Evolutionary conservation across 2,329 filamentous ascomycete genomes (phyloP), one percentile per base, ranked within the genome.

Genomic region (Dothideomycetes sp.): DNA sequence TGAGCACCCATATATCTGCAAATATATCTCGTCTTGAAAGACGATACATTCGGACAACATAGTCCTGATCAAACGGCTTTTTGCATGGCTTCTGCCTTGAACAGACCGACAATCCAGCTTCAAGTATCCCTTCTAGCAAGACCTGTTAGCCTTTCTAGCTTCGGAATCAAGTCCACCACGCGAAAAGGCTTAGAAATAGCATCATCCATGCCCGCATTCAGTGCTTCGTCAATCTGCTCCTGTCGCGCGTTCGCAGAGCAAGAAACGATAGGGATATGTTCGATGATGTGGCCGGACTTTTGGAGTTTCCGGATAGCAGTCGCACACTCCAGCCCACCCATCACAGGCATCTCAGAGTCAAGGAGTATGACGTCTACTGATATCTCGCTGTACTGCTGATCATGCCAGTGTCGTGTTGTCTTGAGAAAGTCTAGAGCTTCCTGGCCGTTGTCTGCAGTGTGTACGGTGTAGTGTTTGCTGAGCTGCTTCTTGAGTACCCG

Each of bases 181-280:
- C 46, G 35, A 30, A 50, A 49, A 3, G 40, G 40, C 31, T 42
- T 42, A 17, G 19, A 31, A 18, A 42, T 42, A 7, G 40, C 35
- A 36, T 42, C 40, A 22, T 42, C 79, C 64, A 88, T 85, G 29
- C 83, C 83, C 18, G 81, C 80, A 41, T 73, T 68, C 53, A 84
- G 73, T 40, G 84, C 82, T 47, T 73, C 77, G 48, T 74, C 70
- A 44, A 85, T 79, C 59, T 88, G 82, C 63, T 84, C 80, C 3
- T 74, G 71, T 53, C 84, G 68, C 14, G 41, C 44, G 27, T 46
- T 46, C n/a, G 44, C 44, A 12, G 31, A 40, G 18, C 44, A 37
- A 2, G 41, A 41, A 17, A 46, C 40, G n/a, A 46, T 38, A 3
- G 44, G 36, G 3, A 44, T 29, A 22, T 41, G 41, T 8, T 24